These are phyloP conservation scores for Apiotrichum domesticum DNA, from an alignment of 1,284 basidiomycete genomes.

Conservation along the genomic window DNA sequence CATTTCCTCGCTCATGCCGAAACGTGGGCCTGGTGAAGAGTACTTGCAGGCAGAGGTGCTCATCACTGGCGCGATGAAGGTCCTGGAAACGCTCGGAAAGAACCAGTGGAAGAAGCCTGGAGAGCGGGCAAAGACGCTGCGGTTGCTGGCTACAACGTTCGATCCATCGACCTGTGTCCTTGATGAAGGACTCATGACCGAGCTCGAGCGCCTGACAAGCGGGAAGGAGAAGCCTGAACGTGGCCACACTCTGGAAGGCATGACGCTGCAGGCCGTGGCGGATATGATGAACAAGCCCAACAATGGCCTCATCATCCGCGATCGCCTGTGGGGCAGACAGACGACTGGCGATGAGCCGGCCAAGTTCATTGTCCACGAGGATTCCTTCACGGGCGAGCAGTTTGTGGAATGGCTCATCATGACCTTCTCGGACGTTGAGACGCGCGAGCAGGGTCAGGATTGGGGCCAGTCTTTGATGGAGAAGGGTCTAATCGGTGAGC, in stretches of 20 bases:
- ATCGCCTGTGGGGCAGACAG: conserved; percentile 37
- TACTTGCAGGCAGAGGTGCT: conserved; percentile 82
- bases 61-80: conserved; percentile 81
- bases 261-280: conserved; percentile 35
- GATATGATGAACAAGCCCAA: conserved; percentile 43
- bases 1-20: conserved; percentile 43
- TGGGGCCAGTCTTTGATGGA: conserved; percentile 68
- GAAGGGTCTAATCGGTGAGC: conserved; percentile 59
- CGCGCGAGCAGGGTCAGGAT: conserved; percentile 68
- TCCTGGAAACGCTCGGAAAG: conserved; percentile 79
- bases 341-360: background rate
- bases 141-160: conserved; percentile 72
- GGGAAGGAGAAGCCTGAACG: conserved; percentile 30
- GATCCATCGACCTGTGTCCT: conserved; percentile 69
- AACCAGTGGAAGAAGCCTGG: conserved; percentile 67
- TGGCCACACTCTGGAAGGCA: conserved; percentile 34
- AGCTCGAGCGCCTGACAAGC: conserved; percentile 62
- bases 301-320: conserved; percentile 41
- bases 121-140: conserved; percentile 54
- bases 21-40: conserved; percentile 63
- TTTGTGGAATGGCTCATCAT: conserved; percentile 80
- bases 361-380: conserved; percentile 35
- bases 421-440: conserved; percentile 76
- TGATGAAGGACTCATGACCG: conserved; percentile 68
- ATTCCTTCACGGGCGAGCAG: conserved; percentile 79